Conservation (phyloP, 352 stramenopile species). For the Phytophthora vignae region DNA sequence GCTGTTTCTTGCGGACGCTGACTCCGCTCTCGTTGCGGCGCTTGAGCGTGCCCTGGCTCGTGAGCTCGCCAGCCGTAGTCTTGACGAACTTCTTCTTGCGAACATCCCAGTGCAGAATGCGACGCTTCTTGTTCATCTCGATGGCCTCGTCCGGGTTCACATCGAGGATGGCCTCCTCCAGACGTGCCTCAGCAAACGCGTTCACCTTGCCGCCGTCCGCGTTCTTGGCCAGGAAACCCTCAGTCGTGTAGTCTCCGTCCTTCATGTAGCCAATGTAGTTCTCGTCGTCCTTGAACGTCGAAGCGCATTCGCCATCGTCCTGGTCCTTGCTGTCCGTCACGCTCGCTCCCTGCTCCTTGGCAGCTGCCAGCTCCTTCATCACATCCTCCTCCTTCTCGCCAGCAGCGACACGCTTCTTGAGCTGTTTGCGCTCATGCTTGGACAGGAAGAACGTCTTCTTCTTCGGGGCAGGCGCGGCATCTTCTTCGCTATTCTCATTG, state of each 20-base stretch:
- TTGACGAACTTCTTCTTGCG: slow-evolving; percentile 98
- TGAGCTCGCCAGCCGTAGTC: slow-evolving; percentile 92
- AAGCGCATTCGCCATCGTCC: slow-evolving; percentile 35
- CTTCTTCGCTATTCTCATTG: slow-evolving; percentile 5
- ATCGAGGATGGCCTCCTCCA: slow-evolving; percentile 98
- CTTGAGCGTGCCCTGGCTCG: slow-evolving; percentile 81
- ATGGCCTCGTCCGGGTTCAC: slow-evolving; percentile 98
- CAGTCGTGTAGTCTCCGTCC: slow-evolving; percentile 75
- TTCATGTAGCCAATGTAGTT: slow-evolving; percentile 91
- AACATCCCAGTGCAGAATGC: slow-evolving; percentile 98
- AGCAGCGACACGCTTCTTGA: slow-evolving; percentile 91
- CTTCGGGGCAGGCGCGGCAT: slow-evolving; percentile 13
- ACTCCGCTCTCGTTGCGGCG: slow-evolving; percentile 89
- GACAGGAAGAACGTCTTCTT: slow-evolving; percentile 92
- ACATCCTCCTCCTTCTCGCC: slow-evolving; percentile 82
- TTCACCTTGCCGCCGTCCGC: slow-evolving; percentile 83
- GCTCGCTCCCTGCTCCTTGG: slow-evolving; percentile 52
- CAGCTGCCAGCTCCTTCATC: slow-evolving; percentile 61
- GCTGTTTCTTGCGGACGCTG: slow-evolving; percentile 85
- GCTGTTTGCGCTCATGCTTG: slow-evolving; percentile 94
- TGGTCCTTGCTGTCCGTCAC: slow-evolving; percentile 19
- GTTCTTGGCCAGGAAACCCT: slow-evolving; percentile 78
- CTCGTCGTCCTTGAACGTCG: slow-evolving; percentile 80
- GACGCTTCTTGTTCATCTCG: slow-evolving; percentile 97
- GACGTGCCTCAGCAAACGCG: slow-evolving; percentile 79